Base-by-base conservation (phyloP, 768 basidiomycete species). In the Lepiota venenata region DNA sequence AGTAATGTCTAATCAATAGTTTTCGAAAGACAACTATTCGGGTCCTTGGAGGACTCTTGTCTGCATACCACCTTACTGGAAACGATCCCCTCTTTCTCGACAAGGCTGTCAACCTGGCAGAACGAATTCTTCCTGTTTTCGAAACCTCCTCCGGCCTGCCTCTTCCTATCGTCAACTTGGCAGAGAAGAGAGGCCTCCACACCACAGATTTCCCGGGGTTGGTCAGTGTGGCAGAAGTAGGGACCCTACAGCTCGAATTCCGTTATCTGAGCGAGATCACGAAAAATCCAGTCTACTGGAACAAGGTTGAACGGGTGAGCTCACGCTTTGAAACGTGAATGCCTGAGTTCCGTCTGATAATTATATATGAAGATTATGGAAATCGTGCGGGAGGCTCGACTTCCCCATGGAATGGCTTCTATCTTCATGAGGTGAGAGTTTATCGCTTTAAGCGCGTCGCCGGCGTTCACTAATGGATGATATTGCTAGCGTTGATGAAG, bases 181-280 rank as follows among this genome's bases (percentile, higher is more conserved):
- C 74, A 0, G 68, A 73, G 47, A 69, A 77, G 10, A 62, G 78
- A 58, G 93, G 88, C 1, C 74, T 85, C 4, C 74, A 80, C 0
- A 84, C 90, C 55, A 56, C 41, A 0, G 83, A 85, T 53, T 84
- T 84, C 56, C 71, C 75, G 2, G 82, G 80, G 1, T 69, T 88
- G 12, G 81, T 88, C 45, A 87, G 85, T 60, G 85, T 91, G 10
- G 91, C 95, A 0, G 95, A 98, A 65, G 86, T 84, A n/a, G 81
- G 86, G 7, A 95, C 91, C 0, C 71, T 96, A 20, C 93, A 97
- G 68, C 80, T 98, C 16, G 95, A 97, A 68, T 84, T 98, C 64
- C 82, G 87, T 60, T 96, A 97, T 66, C 75, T 98, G n/a, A 84
- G 83, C 47, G 68, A 83, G 56, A 66, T 97, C 41, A 92, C 91